phyloP scores from a whole-genome alignment of 257 asterid genomes.

The Pogostemon cablin region DNA sequence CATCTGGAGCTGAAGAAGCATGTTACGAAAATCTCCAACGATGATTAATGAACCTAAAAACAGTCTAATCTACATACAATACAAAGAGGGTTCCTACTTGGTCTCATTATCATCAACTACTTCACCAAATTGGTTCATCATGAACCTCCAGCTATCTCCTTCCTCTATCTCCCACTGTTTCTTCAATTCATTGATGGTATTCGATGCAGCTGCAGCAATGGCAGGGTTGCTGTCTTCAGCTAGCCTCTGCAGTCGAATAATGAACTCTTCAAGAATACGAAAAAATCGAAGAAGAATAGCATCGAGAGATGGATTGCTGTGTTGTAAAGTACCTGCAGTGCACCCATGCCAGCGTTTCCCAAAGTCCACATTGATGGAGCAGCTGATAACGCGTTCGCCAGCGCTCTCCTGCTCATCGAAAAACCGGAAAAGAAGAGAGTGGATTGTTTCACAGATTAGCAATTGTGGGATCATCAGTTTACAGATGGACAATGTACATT shows the following conservation, averaged over 20 bases:
- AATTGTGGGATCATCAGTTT: background rate
- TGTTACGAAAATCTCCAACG: slow-evolving; percentile 18
- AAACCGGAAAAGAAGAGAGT: background rate
- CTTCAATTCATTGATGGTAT: slow-evolving; percentile 75
- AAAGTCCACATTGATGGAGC: slow-evolving; percentile 99
- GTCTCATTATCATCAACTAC: slow-evolving; percentile 36
- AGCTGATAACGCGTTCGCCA: slow-evolving; percentile 87
- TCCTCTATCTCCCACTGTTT: slow-evolving; percentile 93
- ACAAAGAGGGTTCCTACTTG: slow-evolving; percentile 26
- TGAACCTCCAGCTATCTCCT: slow-evolving; percentile 96
- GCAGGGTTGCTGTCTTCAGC: slow-evolving; percentile 87
- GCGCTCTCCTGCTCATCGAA: slow-evolving; percentile 68
- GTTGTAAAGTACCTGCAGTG: slow-evolving; percentile 63
- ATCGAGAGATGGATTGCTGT: background rate
- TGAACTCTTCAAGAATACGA: background rate
- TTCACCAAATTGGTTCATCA: slow-evolving; percentile 58
- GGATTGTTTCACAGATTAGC: background rate
- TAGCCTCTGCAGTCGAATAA: slow-evolving; percentile 60
- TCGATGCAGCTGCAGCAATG: slow-evolving; percentile 88
- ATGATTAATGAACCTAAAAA: slow-evolving; percentile 33
- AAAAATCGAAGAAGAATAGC: background rate
- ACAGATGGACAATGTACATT: too few relatives aligned
- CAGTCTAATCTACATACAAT: slow-evolving; percentile 34
- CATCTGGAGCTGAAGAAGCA: slow-evolving; percentile 21
- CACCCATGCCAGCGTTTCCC: slow-evolving; percentile 99